Conservation (phyloP, 2,329 filamentous ascomycete species). For the Aspergillus fumigatiaffinis region DNA sequence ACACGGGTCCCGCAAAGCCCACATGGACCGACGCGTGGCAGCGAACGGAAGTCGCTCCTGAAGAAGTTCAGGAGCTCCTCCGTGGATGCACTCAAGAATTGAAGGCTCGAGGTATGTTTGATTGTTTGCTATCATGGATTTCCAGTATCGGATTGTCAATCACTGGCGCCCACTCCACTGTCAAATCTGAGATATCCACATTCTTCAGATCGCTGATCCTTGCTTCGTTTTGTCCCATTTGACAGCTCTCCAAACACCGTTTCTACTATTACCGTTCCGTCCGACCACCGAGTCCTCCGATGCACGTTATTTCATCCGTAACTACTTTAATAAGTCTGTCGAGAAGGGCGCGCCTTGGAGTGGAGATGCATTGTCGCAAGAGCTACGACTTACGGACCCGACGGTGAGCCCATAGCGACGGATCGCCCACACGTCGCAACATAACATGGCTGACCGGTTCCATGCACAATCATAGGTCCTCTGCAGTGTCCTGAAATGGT, state of each 20-base stretch:
- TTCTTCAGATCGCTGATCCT: constrained; percentile 31
- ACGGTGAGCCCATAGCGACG: constrained; percentile 60
- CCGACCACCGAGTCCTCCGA: constrained; percentile 89
- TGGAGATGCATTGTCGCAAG: constrained; percentile 72
- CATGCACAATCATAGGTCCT: constrained; percentile 60
- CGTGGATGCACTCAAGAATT: constrained; percentile 83
- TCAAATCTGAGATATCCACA: constrained; percentile 20
- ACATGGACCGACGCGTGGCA: constrained; percentile 86
- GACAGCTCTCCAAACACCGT: constrained; percentile 80
- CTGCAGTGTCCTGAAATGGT: constrained; percentile 95
- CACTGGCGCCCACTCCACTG: constrained; percentile 16
- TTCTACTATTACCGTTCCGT: constrained; percentile 89
- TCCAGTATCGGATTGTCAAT: constrained; percentile 5
- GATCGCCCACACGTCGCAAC: not conserved
- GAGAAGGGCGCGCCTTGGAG: constrained; percentile 55
- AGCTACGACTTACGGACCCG: constrained; percentile 87
- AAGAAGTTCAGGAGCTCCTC: constrained; percentile 86
- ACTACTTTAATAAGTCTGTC: constrained; percentile 74
- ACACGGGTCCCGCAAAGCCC: constrained; percentile 62
- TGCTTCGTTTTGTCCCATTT: constrained; percentile 12
- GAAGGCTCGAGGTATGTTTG: constrained; percentile 79
- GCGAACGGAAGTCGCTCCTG: constrained; percentile 75
- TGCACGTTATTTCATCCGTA: constrained; percentile 85
- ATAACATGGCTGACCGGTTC: not conserved
- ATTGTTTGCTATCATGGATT: constrained; percentile 3